Evolutionary conservation across 1,284 basidiomycete species (phyloP).

Genomic region (Paramarasmius palmivorus): DNA sequence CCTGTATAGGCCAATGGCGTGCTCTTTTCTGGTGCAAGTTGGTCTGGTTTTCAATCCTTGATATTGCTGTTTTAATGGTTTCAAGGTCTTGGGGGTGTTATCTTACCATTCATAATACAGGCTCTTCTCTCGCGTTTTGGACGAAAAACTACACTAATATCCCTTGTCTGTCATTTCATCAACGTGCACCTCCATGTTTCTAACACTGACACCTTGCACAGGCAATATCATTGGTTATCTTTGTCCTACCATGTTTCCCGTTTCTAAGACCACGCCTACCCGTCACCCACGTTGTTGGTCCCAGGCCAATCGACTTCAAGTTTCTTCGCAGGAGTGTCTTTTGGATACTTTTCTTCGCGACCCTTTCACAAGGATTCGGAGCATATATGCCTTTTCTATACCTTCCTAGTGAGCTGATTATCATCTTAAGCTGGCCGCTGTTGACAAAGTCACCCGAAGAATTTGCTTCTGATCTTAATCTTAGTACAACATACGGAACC

Average conservation of each 20-base stretch:
- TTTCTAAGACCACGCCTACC: neutral
- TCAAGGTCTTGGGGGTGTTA: neutral
- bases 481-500: constrained; percentile 5
- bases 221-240: neutral
- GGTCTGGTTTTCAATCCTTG: neutral
- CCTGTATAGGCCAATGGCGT: neutral
- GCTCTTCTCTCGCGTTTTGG: neutral
- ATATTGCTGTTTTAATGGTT: neutral
- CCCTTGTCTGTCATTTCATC: neutral
- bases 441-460: neutral
- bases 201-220: neutral
- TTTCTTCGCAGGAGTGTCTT: neutral
- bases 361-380: neutral
- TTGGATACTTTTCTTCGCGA: neutral
- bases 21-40: neutral
- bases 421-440: neutral
- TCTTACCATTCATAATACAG: neutral
- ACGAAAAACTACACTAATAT: neutral
- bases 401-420: neutral
- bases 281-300: neutral
- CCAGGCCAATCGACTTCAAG: neutral
- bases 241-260: neutral
- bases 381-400: neutral
- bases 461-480: constrained; percentile 11
- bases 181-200: neutral